Evolutionary conservation across 2,329 filamentous ascomycete species (phyloP).

Genomic region (Calonectria pteridis): DNA sequence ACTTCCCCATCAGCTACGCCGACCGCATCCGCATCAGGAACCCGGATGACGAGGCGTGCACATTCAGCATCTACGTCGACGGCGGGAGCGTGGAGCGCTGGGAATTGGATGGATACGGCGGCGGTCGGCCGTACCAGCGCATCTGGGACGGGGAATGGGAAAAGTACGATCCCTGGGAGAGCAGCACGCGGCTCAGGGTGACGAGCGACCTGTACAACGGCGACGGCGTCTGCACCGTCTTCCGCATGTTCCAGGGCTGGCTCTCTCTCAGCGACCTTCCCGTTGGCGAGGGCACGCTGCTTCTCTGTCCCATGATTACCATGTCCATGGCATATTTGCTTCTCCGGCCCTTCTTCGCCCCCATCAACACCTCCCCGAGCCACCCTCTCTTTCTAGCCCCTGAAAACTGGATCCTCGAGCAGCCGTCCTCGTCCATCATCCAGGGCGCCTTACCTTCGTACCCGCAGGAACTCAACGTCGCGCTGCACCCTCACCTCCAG

Average conservation of each 20-base stretch:
- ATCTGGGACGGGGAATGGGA: conserved; percentile 81
- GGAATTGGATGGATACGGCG: conserved; percentile 73
- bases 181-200: conserved; percentile 71
- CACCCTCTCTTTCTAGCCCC: conserved; percentile 55
- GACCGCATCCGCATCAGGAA: conserved; percentile 68
- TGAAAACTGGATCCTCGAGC: conserved; percentile 68
- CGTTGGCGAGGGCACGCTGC: conserved; percentile 76
- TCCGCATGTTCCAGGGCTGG: conserved; percentile 86
- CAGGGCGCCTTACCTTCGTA: conserved; percentile 78
- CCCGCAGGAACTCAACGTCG: conserved; percentile 74
- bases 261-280: conserved; percentile 73
- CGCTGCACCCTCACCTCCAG: conserved; percentile 77
- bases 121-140: conserved; percentile 70
- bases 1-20: conserved; percentile 69
- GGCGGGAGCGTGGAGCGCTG: conserved; percentile 76
- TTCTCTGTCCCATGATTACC: conserved; percentile 78
- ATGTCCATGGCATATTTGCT: conserved; percentile 82
- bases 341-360: conserved; percentile 78
- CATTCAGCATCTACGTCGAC: conserved; percentile 71
- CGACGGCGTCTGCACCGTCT: conserved; percentile 78
- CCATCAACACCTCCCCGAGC: conserved; percentile 52
- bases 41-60: conserved; percentile 65
- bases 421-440: conserved; percentile 61
- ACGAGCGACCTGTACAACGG: conserved; percentile 79
- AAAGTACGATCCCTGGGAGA: conserved; percentile 81